Base-by-base conservation (phyloP, 768 basidiomycete species). In the Boletus patriciae region DNA sequence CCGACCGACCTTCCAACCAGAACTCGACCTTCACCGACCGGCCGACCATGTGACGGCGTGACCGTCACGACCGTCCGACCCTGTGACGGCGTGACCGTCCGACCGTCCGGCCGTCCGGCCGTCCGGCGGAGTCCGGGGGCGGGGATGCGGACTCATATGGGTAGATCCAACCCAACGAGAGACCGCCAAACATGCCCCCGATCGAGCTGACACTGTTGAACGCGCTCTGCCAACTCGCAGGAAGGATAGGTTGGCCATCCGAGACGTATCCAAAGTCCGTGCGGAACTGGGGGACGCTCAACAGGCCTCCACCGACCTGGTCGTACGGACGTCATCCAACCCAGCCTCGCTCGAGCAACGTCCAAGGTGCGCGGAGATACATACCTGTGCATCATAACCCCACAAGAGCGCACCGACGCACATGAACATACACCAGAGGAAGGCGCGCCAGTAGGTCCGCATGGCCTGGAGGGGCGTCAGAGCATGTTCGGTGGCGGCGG, bases 181-280 rank as follows among this genome's bases (percentile, higher is more conserved):
- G 61, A 29, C 68, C 66, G 2, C 68, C 67, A 50, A 61, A 61
- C 68, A 70, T 69, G 6, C 67, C 63, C 6, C 68, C 67, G 27
- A 69, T 58, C 1, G 59, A 65, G 37, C 63, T 66, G 36, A 55
- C 55, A 3, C 66, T 68, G 33, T 66, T 70, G 46, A 69, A 69
- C 2, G 68, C 63, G 12, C 66, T 68, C 40, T 69, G 67, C 68
- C 67, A 69, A 19, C 59, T 70, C 2, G 67, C 67, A 33, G 68
- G 43, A 29, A 69, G 61, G 12, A 70, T 40, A 1, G 57, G 44
- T 6, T 53, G 31, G 0, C 50, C 43, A 2, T 49, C 37, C 7
- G 8, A 21, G 3, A 60, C 4, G 37, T 62, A 64, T 12, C 67
- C 68, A 53, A 69, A 69, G 60, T 70, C 68, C 12, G 11, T 21